Base-by-base conservation (phyloP, 441 rosid genomes). In the Dalechampia spathulata region DNA sequence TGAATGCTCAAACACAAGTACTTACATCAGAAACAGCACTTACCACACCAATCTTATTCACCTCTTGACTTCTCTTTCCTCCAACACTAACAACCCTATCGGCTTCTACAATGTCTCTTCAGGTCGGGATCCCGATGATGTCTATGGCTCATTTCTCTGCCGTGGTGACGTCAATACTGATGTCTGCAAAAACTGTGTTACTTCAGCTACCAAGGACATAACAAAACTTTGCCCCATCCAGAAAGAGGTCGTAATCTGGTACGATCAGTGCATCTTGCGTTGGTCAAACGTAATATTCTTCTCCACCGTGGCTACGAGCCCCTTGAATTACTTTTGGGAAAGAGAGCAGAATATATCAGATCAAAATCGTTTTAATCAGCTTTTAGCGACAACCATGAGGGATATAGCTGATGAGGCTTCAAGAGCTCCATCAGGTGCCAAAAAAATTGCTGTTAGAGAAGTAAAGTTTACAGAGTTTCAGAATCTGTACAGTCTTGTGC, bases 101-200 rank as follows among this genome's bases (percentile, higher is more conserved):
- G 67, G 68, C 3, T 72, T 61, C 47, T 49, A 64, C 60, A 68
- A 49, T 28, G 14, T 38, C 14, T 53, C 52, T 11, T 5, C 23
- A 1, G 60, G 61, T 0, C 64, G 28, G 23, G 50, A 30, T 17
- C 48, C 46, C 1, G 63, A 66, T 13, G 39, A 2, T 7, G 53
- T 67, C 15, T 67, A 64, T 19, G 74, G 71, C 16, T 57, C 67
- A 22, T 75, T 65, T 49, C 73, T 78, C 5, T 78, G 83, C 60
- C 64, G 77, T 0, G 78, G 73, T 1, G 80, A 75, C 16, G 25
- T 63, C 20, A 14, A 55, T 15, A 17, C 41, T 7, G 48, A 26
- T 5, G 23, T 6, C 6, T 77, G 73, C 68, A 59, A 21, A 32
- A 44, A 0, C 17, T 77, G 78, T 41, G 30, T 72, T 7, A 13